These are phyloP conservation scores for Geotrichum europaeum DNA, from an alignment of 1,139 yeast species.

Conservation along the genomic window DNA sequence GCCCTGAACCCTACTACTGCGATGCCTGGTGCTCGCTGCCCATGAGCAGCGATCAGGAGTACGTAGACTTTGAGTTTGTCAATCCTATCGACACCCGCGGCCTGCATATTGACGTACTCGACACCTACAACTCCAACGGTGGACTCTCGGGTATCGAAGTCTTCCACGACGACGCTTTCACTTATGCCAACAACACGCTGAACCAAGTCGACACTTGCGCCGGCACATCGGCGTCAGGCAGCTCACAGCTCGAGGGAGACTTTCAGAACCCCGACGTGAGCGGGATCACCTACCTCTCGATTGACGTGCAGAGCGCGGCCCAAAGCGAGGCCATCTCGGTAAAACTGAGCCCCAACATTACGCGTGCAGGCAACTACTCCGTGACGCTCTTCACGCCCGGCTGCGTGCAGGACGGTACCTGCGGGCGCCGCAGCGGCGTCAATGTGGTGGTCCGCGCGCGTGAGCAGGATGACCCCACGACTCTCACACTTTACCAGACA, in stretches of 20 bases:
- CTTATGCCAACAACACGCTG: conserved; percentile 67
- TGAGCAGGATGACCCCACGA: conserved; percentile 34
- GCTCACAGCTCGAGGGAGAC: conserved; percentile 20
- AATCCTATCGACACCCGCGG: conserved; percentile 58
- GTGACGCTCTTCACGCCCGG: conserved; percentile 81
- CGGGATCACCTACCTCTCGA: conserved; percentile 34
- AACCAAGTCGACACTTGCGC: conserved; percentile 50
- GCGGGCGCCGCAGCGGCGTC: conserved; percentile 65
- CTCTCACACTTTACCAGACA: conserved; percentile 60
- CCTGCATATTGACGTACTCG: conserved; percentile 59
- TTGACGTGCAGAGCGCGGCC: conserved; percentile 34
- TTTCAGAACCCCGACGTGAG: conserved; percentile 20
- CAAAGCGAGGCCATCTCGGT: conserved; percentile 42
- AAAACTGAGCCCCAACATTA: conserved; percentile 63
- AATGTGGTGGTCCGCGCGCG: conserved; percentile 54
- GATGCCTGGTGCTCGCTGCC: conserved; percentile 81
- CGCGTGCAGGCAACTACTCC: conserved; percentile 69
- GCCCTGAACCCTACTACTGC: conserved; percentile 47
- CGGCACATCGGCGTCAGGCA: conserved; percentile 26
- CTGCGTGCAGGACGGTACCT: conserved; percentile 62
- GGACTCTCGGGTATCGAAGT: conserved; percentile 70
- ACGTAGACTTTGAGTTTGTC: conserved; percentile 77
- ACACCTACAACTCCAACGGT: conserved; percentile 64
- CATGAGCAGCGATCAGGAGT: conserved; percentile 43
- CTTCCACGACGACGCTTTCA: conserved; percentile 51